Evolutionary conservation across 495 filamentous ascomycete species (phyloP).

Genomic region (Jackrogersella minutella): DNA sequence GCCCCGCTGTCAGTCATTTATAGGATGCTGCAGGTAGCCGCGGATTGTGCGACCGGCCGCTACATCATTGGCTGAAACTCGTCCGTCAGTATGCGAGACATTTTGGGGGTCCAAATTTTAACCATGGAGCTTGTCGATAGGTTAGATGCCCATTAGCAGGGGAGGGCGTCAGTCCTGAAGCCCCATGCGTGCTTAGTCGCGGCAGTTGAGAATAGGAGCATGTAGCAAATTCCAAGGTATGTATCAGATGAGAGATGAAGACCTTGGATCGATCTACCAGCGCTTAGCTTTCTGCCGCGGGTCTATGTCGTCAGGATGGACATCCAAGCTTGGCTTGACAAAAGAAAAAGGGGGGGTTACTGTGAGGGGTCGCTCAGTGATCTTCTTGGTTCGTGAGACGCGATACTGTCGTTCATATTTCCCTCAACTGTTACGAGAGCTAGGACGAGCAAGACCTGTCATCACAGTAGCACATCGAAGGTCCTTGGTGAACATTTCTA

Average conservation of each 20-base stretch:
- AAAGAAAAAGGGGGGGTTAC: constrained; percentile 4
- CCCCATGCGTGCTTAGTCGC: background rate
- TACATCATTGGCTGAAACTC: constrained; percentile 39
- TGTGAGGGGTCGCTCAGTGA: constrained; percentile 15
- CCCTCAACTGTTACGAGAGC: constrained; percentile 7
- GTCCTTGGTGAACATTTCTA: background rate
- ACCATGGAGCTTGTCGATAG: constrained; percentile 4
- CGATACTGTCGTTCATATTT: constrained; percentile 6
- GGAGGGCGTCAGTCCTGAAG: no score
- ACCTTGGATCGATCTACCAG: background rate
- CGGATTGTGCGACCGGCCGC: constrained; percentile 32
- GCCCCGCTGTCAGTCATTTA: constrained; percentile 45
- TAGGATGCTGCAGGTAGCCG: constrained; percentile 38
- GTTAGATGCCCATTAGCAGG: no score
- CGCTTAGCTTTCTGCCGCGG: background rate
- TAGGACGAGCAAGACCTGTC: constrained; percentile 5
- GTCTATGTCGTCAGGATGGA: background rate
- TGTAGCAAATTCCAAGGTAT: no score
- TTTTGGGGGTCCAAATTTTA: constrained; percentile 34
- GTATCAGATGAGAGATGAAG: background rate
- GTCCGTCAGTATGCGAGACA: constrained; percentile 35
- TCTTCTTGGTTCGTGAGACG: constrained; percentile 14
- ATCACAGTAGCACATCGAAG: constrained; percentile 20
- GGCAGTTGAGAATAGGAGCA: constrained; percentile 3
- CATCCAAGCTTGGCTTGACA: constrained; percentile 1